Percentiles rank a stretch among this genome's conserved stretches.
phyloP scores from a whole-genome alignment of 1,284 basidiomycete genomes.

The Neolentinus lepideus region DNA sequence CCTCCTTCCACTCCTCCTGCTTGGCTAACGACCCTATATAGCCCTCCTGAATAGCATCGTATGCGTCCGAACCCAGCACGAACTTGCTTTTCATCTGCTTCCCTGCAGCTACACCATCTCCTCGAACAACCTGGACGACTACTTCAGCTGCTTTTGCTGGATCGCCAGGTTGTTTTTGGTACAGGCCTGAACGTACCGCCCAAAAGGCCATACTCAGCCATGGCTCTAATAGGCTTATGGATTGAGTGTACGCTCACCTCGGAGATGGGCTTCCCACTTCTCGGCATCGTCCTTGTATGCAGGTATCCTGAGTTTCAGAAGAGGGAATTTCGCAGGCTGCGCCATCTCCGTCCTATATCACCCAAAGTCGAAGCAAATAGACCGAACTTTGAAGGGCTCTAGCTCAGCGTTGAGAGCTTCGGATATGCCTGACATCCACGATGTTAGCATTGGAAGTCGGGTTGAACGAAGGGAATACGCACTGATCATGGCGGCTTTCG shows the following conservation, averaged over 20 bases:
- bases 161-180: background rate
- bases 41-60: background rate
- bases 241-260: too few species aligned
- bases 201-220: background rate
- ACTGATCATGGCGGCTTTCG: background rate
- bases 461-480: too few species aligned
- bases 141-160: background rate
- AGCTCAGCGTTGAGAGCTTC: background rate
- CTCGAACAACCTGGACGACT: background rate
- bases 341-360: background rate
- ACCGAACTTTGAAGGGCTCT: background rate
- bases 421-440: background rate
- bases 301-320: background rate
- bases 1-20: conserved; percentile 2
- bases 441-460: too few species aligned
- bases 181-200: background rate
- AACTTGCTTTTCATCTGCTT: background rate
- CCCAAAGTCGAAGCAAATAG: background rate
- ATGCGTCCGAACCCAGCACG: background rate
- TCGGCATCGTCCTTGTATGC: background rate
- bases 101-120: background rate
- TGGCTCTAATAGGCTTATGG: too few species aligned
- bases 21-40: background rate
- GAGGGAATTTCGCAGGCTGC: background rate
- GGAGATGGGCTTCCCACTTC: background rate